Evolutionary conservation across 495 filamentous ascomycete genomes (phyloP).

Genomic region (Lentithecium fluviatile): DNA sequence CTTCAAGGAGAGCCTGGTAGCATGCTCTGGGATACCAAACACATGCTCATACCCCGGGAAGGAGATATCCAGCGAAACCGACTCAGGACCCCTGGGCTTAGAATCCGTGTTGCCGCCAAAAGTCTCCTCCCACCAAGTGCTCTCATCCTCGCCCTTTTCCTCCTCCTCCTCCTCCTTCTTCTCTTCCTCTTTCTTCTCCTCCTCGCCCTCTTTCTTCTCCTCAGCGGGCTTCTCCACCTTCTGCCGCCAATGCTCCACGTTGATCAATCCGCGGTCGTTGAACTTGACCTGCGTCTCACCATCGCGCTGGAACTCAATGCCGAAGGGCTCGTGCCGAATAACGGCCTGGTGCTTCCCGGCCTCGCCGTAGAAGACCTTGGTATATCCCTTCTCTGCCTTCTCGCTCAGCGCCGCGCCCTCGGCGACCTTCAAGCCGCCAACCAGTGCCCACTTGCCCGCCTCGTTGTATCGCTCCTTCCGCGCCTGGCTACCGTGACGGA

Average conservation of each 20-base stretch:
- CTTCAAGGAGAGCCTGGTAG: constrained; percentile 81
- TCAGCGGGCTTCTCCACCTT: constrained; percentile 69
- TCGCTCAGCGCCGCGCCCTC: constrained; percentile 62
- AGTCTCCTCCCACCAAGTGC: constrained; percentile 95
- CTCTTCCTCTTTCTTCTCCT: constrained; percentile 53
- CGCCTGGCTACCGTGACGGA: constrained; percentile 78
- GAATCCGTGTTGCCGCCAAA: constrained; percentile 93
- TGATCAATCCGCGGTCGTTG: constrained; percentile 83
- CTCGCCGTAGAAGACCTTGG: constrained; percentile 79
- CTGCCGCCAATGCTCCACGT: constrained; percentile 91
- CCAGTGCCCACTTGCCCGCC: constrained; percentile 79
- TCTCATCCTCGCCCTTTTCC: constrained; percentile 63
- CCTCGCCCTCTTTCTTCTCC: constrained; percentile 42
- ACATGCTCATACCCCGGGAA: constrained; percentile 92
- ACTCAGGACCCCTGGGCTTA: constrained; percentile 88
- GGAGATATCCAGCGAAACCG: constrained; percentile 82
- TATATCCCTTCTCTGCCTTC: constrained; percentile 60
- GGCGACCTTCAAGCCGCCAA: constrained; percentile 71
- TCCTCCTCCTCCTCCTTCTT: constrained; percentile 49
- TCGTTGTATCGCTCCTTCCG: constrained; percentile 94
- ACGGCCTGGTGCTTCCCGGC: constrained; percentile 72
- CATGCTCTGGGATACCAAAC: constrained; percentile 92
- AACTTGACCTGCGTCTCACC: constrained; percentile 80
- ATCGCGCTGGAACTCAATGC: constrained; percentile 79
- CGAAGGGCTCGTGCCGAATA: constrained; percentile 79